Base-by-base conservation (phyloP, 148 eudicot genomes). In the Rhododendron vialii region DNA sequence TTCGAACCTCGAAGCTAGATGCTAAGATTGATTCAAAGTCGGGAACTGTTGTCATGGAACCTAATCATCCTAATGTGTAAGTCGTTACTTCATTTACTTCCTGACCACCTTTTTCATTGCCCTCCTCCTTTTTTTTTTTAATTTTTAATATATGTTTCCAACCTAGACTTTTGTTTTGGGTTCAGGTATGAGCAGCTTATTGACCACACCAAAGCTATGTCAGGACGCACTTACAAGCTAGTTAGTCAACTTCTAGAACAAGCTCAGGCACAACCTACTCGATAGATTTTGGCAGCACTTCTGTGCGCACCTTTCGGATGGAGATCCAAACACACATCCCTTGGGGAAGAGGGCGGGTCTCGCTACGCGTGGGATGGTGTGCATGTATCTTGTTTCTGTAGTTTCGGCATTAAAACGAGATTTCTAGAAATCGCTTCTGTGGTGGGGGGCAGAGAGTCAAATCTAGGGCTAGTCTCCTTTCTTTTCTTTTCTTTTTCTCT, bases 161-260 rank as follows among this genome's bases (percentile, higher is more conserved):
- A 30, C 75, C 36, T 28, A 69, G 33, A 4, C 17, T 69, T 69
- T 30, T 24, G 57, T 61, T 59, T 61, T 14, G 30, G 11, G 53
- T 87, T 12, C 96, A 97, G 99, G 90, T 97, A 97, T 76, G 98
- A 97, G 91, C 99, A 97, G 86, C 98, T 97, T 47, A 95, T 97
- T 67, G 99, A 94, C 90, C 99, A 97, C 90, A 93, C 98, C 43
- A 97, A 95, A 82, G 89, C 91, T 18, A 87, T 95, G 45, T 94
- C 98, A 22, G 93, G 92, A 24, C 95, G 99, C 36, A 97, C 98
- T 41, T 92, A 94, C 92, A 95, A 97, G 81, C 84, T 95, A 84
- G 95, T 94, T 17, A 90, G 87, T 67, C 98, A 95, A 87, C 91
- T 97, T 53, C 82, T 94, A 47, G 98, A 95, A 86, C 96, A 95